A percentile compares a stretch with the other conserved stretches of the same genome.
Evolutionary conservation across 352 stramenopile species (phyloP).

Genomic region (Phytophthora tubulina): DNA sequence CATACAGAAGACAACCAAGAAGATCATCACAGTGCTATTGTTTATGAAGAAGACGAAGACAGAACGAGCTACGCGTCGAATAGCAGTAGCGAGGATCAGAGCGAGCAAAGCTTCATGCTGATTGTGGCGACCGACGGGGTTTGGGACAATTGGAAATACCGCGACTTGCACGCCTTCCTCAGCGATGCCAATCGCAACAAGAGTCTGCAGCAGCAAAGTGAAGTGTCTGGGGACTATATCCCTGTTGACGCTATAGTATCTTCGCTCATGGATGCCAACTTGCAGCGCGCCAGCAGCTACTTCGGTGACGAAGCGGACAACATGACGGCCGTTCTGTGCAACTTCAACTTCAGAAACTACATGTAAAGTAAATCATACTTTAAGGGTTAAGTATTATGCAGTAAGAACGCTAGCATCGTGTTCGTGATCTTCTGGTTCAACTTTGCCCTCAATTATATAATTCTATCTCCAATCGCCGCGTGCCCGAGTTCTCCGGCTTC

Average conservation of each 20-base stretch:
- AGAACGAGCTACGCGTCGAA: constrained; percentile 12
- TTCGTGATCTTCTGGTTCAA: too few relatives aligned
- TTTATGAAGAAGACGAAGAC: constrained; percentile 17
- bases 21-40: background rate
- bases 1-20: constrained; percentile 33
- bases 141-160: constrained; percentile 92
- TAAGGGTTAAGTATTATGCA: background rate
- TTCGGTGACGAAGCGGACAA: constrained; percentile 92
- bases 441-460: too few relatives aligned
- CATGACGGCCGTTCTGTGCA: constrained; percentile 87
- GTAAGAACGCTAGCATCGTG: too few relatives aligned
- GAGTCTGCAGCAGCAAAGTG: constrained; percentile 11
- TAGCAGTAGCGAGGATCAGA: constrained; percentile 10
- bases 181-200: constrained; percentile 22
- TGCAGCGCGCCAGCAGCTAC: constrained; percentile 61
- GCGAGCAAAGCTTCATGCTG: constrained; percentile 51
- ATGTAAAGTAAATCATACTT: background rate
- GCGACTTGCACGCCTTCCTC: constrained; percentile 70
- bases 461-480: too few relatives aligned
- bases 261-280: constrained; percentile 72
- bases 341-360: constrained; percentile 31
- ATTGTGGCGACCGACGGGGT: constrained; percentile 86
- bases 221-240: constrained; percentile 1
- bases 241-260: constrained; percentile 43
- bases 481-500: too few relatives aligned